Evolutionary conservation across 208 protist species (phyloP).

Genomic region (Leishmania aethiopica): DNA sequence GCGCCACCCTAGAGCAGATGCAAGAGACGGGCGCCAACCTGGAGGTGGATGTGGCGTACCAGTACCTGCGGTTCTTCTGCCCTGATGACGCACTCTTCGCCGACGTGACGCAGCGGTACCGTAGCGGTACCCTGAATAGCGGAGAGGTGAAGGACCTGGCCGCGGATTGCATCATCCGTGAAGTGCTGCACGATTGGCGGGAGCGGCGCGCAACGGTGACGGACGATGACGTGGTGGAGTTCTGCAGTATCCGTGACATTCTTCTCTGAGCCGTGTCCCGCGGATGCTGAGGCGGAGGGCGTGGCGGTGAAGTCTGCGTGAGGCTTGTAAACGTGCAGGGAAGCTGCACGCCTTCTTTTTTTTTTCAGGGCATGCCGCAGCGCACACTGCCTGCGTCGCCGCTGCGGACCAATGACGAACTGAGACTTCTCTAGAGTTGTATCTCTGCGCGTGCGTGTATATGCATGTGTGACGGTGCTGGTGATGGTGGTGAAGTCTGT

Average conservation of each 20-base stretch:
- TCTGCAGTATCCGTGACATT: slow-evolving; percentile 80
- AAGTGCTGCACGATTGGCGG: slow-evolving; percentile 74
- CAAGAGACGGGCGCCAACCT: slow-evolving; percentile 91
- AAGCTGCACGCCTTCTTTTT: neutral
- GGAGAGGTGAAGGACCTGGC: slow-evolving; percentile 80
- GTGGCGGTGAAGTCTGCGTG: neutral
- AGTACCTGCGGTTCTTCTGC: slow-evolving; percentile 97
- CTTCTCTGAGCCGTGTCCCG: slow-evolving; percentile 32
- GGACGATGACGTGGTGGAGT: slow-evolving; percentile 69
- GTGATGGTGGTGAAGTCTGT: neutral
- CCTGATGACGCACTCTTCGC: slow-evolving; percentile 94
- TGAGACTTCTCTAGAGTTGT: neutral
- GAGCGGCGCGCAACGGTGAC: slow-evolving; percentile 62
- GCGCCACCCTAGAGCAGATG: slow-evolving; percentile 96
- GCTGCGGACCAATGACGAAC: neutral
- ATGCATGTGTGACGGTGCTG: neutral
- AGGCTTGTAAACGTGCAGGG: neutral
- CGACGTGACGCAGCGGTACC: slow-evolving; percentile 75
- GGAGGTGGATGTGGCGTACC: slow-evolving; percentile 95
- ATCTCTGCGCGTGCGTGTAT: neutral
- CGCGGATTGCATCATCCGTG: slow-evolving; percentile 63
- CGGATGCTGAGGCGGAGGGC: neutral
- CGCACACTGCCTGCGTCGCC: neutral
- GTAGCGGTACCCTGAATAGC: slow-evolving; percentile 71
- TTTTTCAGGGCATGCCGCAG: neutral